These are phyloP conservation scores for Salix brachista DNA, from an alignment of 345 rosid genomes.

Conservation along the genomic window DNA sequence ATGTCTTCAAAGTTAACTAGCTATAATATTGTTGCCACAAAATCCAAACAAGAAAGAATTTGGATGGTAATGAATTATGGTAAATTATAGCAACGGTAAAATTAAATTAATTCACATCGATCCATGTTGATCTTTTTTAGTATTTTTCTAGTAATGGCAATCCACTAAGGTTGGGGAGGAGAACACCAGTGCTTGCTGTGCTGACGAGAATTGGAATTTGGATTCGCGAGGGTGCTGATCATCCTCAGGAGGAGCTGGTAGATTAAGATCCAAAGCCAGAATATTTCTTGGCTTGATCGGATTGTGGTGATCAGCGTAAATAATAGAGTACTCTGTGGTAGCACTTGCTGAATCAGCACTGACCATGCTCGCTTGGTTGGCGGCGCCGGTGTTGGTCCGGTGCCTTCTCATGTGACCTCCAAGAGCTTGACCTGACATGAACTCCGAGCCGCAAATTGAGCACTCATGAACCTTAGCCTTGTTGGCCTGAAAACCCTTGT, in stretches of 20 bases:
- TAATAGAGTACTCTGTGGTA: background rate
- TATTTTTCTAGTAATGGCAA: slow-evolving; percentile 60
- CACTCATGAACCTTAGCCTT: slow-evolving; percentile 72
- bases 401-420: slow-evolving; percentile 99
- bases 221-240: slow-evolving; percentile 36
- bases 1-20: background rate
- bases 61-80: slow-evolving; percentile 14
- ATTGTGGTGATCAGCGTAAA: background rate
- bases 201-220: slow-evolving; percentile 53
- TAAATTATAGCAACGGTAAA: background rate
- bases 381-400: slow-evolving; percentile 34
- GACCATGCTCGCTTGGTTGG: slow-evolving; percentile 5
- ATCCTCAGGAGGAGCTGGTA: slow-evolving; percentile 91
- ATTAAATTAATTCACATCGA: slow-evolving; percentile 42
- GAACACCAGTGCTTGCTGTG: slow-evolving; percentile 43
- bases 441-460: slow-evolving; percentile 87
- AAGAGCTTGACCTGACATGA: slow-evolving; percentile 88
- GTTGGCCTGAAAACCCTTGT: slow-evolving; percentile 18
- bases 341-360: background rate
- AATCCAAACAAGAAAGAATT: slow-evolving; percentile 22
- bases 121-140: background rate
- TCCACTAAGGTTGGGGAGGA: slow-evolving; percentile 77
- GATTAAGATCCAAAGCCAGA: slow-evolving; percentile 79
- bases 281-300: slow-evolving; percentile 42
- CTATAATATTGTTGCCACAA: background rate